These are phyloP conservation scores for Ceratobasidium sp. DNA, from an alignment of 1,284 basidiomycete species.

Conservation along the genomic window DNA sequence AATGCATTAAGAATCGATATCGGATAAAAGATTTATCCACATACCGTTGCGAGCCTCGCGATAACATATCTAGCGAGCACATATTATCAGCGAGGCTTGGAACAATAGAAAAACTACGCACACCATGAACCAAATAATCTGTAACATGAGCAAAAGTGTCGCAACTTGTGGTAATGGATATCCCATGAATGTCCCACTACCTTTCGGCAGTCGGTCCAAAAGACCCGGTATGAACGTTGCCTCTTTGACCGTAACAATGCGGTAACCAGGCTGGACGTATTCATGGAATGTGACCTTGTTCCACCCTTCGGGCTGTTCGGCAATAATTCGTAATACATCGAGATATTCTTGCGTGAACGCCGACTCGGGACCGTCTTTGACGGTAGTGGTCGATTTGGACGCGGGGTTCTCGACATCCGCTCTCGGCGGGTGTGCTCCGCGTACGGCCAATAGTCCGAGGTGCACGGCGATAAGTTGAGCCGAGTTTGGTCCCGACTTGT, in stretches of 20 bases:
- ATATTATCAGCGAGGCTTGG: neutral
- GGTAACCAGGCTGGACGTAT: constrained; percentile 42
- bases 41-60: constrained; percentile 18
- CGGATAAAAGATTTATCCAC: neutral
- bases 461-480: constrained; percentile 47
- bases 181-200: constrained; percentile 44
- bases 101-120: constrained; percentile 16
- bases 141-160: constrained; percentile 42
- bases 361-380: neutral
- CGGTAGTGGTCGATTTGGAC: constrained; percentile 11
- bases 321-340: constrained; percentile 14
- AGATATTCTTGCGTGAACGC: constrained; percentile 33
- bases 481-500: constrained; percentile 43
- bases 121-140: constrained; percentile 45
- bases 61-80: constrained; percentile 14
- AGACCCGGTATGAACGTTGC: constrained; percentile 45
- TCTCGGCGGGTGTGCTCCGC: constrained; percentile 29
- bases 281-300: constrained; percentile 45
- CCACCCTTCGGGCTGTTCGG: constrained; percentile 44
- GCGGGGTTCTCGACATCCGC: constrained; percentile 36
- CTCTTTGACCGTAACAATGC: constrained; percentile 45
- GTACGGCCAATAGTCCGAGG: constrained; percentile 45
- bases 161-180: constrained; percentile 45
- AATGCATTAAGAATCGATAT: neutral
- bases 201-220: constrained; percentile 43